Base-by-base conservation (phyloP, 169 alveolate species). In the Miamiensis avidus region DNA sequence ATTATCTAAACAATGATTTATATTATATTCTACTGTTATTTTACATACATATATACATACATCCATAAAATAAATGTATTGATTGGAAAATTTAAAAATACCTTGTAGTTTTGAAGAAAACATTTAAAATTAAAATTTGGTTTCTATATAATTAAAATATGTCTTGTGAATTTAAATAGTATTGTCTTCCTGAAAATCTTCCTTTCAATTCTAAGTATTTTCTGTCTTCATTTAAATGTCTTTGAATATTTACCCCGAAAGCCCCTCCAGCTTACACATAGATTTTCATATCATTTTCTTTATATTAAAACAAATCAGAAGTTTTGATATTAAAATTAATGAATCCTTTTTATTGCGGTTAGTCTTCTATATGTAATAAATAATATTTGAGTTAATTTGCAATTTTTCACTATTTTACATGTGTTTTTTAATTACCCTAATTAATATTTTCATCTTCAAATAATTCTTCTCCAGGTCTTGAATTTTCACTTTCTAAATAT, bases 231-330 rank as follows among this genome's bases (percentile, higher is more conserved):
- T 79, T 79, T 26, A 34, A 69, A 34, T 79, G 34, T 79, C 84
- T 79, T 49, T 79, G 30, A 20, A 79, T 79, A 25, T 74, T 65
- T 32, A 74, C 75, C 0, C 84, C 84, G 31, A 79, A 79, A 79
- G 64, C 29, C 0, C 77, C 84, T 28, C 64, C 31, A 29, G 84
- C 84, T 79, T 34, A 65, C 29, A 79, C 33, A 26, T 29, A 25
- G 15, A 79, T 79, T 79, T 65, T 79, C 84, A 79, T 79, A 79
- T 79, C 84, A 34, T 34, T 65, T 79, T 79, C 84, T 79, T 49
- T 25, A 49, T 79, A 79, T 79, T 49, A 16, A 34, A 72, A 34
- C 20, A 29, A n/a, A 77, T 79, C 69, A 49, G 69, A 49, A 4
- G 4, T 49, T n/a, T n/a, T n/a, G n/a, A n/a, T n/a, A n/a, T n/a